Conservation (phyloP, 257 asterid species). For the Anisodus acutangulus region DNA sequence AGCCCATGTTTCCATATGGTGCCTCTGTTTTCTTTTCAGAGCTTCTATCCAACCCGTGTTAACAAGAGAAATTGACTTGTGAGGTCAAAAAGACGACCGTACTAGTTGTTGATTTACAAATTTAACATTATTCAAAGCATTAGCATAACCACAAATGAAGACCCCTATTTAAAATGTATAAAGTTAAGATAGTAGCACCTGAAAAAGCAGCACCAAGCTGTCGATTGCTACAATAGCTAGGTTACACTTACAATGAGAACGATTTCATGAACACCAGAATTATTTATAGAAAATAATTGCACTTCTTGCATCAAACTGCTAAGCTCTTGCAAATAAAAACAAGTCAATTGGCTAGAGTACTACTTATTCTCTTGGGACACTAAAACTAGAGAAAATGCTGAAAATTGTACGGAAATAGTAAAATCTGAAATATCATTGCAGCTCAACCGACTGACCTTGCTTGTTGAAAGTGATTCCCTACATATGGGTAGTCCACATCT, state of each 20-base stretch:
- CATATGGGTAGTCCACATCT: conserved; percentile 94
- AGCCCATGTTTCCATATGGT: not conserved
- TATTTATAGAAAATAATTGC: conserved; percentile 6
- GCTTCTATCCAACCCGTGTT: not conserved
- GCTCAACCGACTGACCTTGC: conserved; percentile 60
- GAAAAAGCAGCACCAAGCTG: not conserved
- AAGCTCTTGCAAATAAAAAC: not conserved
- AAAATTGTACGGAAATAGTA: not conserved
- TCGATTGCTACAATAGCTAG: not conserved
- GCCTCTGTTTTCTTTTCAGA: not conserved
- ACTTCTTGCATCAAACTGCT: not conserved
- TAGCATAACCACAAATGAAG: not conserved
- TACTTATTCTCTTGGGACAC: conserved; percentile 9
- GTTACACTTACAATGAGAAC: not conserved
- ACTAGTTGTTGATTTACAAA: conserved; percentile 13
- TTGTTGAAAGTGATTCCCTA: conserved; percentile 94
- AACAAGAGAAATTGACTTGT: not conserved
- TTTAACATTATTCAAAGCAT: not conserved
- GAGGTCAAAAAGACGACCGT: not conserved
- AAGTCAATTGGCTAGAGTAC: conserved; percentile 9
- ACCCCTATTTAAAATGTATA: not conserved
- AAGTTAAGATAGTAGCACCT: conserved; percentile 1
- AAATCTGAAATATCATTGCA: conserved; percentile 23
- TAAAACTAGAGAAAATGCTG: not conserved
- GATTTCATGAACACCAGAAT: not conserved